Conservation (phyloP, 805 yeast species). For the Hermanozyma aechmeae region DNA sequence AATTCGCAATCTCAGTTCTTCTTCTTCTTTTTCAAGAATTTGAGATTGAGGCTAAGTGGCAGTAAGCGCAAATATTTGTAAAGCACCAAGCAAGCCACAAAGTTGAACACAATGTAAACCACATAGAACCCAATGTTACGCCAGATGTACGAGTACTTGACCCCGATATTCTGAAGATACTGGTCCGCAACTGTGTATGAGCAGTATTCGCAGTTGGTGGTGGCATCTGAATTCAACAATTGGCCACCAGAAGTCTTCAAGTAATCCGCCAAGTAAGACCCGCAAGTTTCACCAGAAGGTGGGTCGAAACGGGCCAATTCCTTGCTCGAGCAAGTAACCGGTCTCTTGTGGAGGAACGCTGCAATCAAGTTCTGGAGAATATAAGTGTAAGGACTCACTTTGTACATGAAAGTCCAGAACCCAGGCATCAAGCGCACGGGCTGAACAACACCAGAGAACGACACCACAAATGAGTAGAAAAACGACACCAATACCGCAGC, state of each 20-base stretch:
- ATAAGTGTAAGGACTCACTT: slow-evolving; percentile 39
- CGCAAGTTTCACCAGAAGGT: slow-evolving; percentile 19
- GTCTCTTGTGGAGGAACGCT: slow-evolving; percentile 32
- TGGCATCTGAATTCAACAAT: slow-evolving; percentile 5
- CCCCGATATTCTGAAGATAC: slow-evolving; percentile 4
- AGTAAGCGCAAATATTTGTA: slow-evolving; percentile 7
- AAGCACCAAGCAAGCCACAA: slow-evolving; percentile 5
- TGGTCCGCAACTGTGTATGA: slow-evolving; percentile 5
- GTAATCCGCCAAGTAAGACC: slow-evolving; percentile 5
- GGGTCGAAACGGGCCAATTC: slow-evolving; percentile 46
- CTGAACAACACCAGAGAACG: slow-evolving; percentile 48
- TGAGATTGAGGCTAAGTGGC: background rate
- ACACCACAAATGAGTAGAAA: slow-evolving; percentile 45
- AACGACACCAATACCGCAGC: slow-evolving; percentile 36
- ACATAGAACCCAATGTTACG: slow-evolving; percentile 8
- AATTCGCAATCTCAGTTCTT: no score
- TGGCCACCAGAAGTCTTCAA: slow-evolving; percentile 5
- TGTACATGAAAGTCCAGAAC: slow-evolving; percentile 41
- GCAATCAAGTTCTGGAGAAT: slow-evolving; percentile 46
- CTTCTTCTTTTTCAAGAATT: slow-evolving; percentile 1
- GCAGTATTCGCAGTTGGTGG: slow-evolving; percentile 7
- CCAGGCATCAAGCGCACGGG: slow-evolving; percentile 35
- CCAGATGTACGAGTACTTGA: slow-evolving; percentile 7
- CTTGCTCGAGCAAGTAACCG: slow-evolving; percentile 35
- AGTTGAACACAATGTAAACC: slow-evolving; percentile 7